These are phyloP conservation scores for Calvatia gigantea DNA, from an alignment of 768 basidiomycete genomes.

Conservation along the genomic window DNA sequence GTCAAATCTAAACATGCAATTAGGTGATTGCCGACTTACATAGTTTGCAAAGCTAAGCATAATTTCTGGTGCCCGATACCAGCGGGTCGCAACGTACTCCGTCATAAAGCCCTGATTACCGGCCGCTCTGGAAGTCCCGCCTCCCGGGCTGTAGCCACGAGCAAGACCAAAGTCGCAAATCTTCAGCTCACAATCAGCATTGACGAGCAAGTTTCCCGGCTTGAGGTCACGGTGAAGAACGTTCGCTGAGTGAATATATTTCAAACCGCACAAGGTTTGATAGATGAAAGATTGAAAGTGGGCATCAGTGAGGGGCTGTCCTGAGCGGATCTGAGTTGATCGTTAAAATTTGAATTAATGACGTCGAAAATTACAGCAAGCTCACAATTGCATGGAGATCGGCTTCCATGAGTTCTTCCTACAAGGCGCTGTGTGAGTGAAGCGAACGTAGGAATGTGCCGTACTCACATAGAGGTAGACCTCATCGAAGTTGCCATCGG, in stretches of 20 bases:
- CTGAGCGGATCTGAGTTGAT: constrained; percentile 67
- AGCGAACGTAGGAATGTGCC: neutral
- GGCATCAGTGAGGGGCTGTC: constrained; percentile 84
- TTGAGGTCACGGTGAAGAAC: constrained; percentile 97
- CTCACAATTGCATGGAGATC: constrained; percentile 95
- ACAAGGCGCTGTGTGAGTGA: constrained; percentile 5
- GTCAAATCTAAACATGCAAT: constrained; percentile 15
- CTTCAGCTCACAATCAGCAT: constrained; percentile 97
- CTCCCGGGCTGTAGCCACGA: constrained; percentile 85
- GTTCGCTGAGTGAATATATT: constrained; percentile 97
- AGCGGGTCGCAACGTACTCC: constrained; percentile 97
- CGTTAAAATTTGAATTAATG: neutral
- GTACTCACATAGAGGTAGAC: constrained; percentile 84
- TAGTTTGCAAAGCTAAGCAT: constrained; percentile 98
- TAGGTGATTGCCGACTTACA: constrained; percentile 42
- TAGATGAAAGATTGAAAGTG: constrained; percentile 97
- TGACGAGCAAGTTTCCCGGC: constrained; percentile 92
- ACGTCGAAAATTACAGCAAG: neutral
- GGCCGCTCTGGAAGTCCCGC: constrained; percentile 66
- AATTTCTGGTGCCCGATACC: constrained; percentile 99
- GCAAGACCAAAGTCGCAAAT: constrained; percentile 99
- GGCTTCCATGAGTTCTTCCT: constrained; percentile 99
- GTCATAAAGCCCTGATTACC: constrained; percentile 97
- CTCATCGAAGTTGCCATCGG: constrained; percentile 91
- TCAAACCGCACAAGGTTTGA: constrained; percentile 96